Percentiles rank a stretch among this genome's conserved stretches.
Conservation (phyloP, 2,329 filamentous ascomycete species). For the Cordyceps javanica region DNA sequence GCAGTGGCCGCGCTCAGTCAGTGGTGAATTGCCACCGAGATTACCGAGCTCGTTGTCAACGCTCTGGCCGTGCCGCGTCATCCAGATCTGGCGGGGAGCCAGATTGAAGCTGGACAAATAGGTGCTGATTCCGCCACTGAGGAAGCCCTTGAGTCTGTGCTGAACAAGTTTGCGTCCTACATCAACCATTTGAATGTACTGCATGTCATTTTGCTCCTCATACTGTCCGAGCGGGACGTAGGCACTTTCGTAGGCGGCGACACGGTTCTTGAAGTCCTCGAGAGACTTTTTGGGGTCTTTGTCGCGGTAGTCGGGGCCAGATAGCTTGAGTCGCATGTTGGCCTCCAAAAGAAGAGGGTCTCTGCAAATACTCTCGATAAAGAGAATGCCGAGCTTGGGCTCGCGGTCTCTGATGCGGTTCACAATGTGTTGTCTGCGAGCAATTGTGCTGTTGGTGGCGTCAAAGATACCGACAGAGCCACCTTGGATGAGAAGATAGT, state of each 20-base stretch:
- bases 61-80: slow-evolving; percentile 91
- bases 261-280: slow-evolving; percentile 86
- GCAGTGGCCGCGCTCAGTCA: slow-evolving; percentile 71
- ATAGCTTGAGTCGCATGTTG: slow-evolving; percentile 95
- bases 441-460: slow-evolving; percentile 91
- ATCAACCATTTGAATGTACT: slow-evolving; percentile 97
- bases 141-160: slow-evolving; percentile 83
- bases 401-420: slow-evolving; percentile 76
- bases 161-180: slow-evolving; percentile 92
- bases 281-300: slow-evolving; percentile 84
- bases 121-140: slow-evolving; percentile 86
- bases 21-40: slow-evolving; percentile 82
- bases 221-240: slow-evolving; percentile 87
- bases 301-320: slow-evolving; percentile 90
- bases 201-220: slow-evolving; percentile 84
- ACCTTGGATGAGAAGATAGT: slow-evolving; percentile 76
- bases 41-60: slow-evolving; percentile 80
- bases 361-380: slow-evolving; percentile 89
- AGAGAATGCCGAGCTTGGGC: slow-evolving; percentile 83
- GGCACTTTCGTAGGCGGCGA: slow-evolving; percentile 87
- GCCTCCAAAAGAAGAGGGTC: slow-evolving; percentile 81
- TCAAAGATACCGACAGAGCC: slow-evolving; percentile 94
- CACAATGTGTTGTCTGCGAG: slow-evolving; percentile 76
- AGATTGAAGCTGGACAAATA: slow-evolving; percentile 97
- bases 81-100: slow-evolving; percentile 94